Base-by-base conservation (phyloP, 2,329 filamentous ascomycete species). In the Aspergillus sp. region DNA sequence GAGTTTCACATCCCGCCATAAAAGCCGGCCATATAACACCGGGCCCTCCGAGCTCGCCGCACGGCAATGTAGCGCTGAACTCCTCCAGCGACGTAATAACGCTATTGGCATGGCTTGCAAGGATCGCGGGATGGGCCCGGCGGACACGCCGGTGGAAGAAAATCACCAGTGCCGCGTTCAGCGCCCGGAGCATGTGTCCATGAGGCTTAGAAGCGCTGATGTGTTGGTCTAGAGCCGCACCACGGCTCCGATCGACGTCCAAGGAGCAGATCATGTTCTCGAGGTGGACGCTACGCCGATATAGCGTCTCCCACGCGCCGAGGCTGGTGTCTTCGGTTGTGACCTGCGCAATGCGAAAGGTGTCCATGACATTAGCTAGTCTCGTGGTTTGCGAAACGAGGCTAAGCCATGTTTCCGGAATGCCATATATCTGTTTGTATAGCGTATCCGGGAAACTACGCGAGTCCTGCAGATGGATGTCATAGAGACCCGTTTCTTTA, bases 301-400 rank as follows among this genome's bases (percentile, higher is more conserved):
- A 48, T 2, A 58, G 32, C 2, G 48, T 41, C 15, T 55, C 49
- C 47, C 46, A 49, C 13, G 45, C 45, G 25, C 50, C 46, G 0
- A 49, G 35, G 14, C 41, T 45, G 8, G 44, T 32, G 5, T 29
- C 27, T 12, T 27, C 35, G 1, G 34, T 34, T 4, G 36, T 24
- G 1, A 34, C 32, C 8, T 44, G 44, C 4, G 47, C 47, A 22
- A 48, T 35, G 5, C 40, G 38, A 15, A 55, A 44, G 14, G 40
- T 48, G 20, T 55, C 52, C 34, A 55, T 40, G 4, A 56, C 48
- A 30, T 63, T 66, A 10, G 62, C 63, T 8, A 67, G 44, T 16
- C 62, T 48, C 1, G 61, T 65, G 1, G 62, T 64, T 35, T 65
- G 62, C 1, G 63, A 66, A 10, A 67, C 48, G 3, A 65, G 48